Percentiles rank a stretch among this genome's conserved stretches.
These are phyloP conservation scores for Cladorrhinum samala DNA, from an alignment of 495 filamentous ascomycete species.

Conservation along the genomic window DNA sequence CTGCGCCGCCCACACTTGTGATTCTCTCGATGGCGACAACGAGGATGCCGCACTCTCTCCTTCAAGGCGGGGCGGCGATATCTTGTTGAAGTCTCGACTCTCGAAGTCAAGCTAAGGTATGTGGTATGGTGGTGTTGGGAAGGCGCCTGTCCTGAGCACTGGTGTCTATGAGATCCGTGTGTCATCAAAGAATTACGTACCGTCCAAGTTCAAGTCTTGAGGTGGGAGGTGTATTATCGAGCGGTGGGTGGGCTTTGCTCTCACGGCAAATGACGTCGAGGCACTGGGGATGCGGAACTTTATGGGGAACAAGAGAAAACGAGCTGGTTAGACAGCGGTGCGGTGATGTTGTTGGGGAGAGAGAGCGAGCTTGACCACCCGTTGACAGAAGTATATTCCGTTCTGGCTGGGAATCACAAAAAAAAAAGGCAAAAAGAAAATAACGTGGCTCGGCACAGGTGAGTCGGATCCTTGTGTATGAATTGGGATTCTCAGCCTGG, in stretches of 20 bases:
- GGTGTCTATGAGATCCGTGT: constrained; percentile 16
- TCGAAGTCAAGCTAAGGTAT: not conserved
- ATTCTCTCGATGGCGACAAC: too few species aligned
- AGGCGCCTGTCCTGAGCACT: constrained; percentile 7
- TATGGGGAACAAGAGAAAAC: not conserved
- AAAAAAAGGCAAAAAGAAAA: constrained; percentile 20
- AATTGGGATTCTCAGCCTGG: constrained; percentile 5
- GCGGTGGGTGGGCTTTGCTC: not conserved
- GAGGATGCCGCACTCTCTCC: too few species aligned
- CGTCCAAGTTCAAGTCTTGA: constrained; percentile 8
- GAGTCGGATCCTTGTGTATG: constrained; percentile 14
- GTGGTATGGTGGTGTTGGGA: not conserved
- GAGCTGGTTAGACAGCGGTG: not conserved
- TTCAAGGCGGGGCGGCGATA: not conserved
- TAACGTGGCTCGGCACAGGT: constrained; percentile 28
- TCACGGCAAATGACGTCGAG: not conserved
- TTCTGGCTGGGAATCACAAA: constrained; percentile 10
- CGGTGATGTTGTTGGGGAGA: not conserved
- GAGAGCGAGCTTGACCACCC: not conserved
- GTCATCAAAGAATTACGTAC: constrained; percentile 14
- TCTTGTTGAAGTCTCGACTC: not conserved
- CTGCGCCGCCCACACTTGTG: too few species aligned
- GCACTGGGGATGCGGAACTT: not conserved
- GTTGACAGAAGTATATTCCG: not conserved
- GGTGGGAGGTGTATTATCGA: not conserved